A percentile compares a stretch with the other conserved stretches of the same genome.
phyloP scores from a whole-genome alignment of 2,329 filamentous ascomycete genomes.

The Hyphodiscus sp. region DNA sequence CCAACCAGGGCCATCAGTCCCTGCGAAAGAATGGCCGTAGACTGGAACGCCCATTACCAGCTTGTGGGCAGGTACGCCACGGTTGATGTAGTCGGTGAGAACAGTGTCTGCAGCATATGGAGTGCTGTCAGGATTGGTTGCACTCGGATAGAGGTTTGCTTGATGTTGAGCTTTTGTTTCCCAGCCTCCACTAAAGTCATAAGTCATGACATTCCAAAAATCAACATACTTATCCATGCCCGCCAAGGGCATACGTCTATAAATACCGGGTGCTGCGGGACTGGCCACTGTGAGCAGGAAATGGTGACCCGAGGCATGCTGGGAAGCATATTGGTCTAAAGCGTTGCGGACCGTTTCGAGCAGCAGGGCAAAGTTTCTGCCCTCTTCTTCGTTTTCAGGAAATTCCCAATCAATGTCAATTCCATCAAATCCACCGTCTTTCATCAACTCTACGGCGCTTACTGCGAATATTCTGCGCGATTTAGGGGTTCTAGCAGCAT shows the following conservation, averaged over 20 bases:
- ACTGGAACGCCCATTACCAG: constrained; percentile 73
- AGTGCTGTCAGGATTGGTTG: constrained; percentile 48
- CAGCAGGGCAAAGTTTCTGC: constrained; percentile 21
- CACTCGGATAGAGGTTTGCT: constrained; percentile 59
- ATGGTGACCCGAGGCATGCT: constrained; percentile 39
- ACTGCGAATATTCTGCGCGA: constrained; percentile 26
- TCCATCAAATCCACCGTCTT: constrained; percentile 19
- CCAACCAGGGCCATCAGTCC: constrained; percentile 57
- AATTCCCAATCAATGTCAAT: constrained; percentile 23
- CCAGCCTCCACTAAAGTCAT: constrained; percentile 56
- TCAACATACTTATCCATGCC: constrained; percentile 44
- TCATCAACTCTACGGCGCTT: constrained; percentile 12
- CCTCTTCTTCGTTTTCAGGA: constrained; percentile 10
- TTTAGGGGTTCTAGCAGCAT: constrained; percentile 53
- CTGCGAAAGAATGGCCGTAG: constrained; percentile 64
- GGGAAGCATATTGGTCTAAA: constrained; percentile 42
- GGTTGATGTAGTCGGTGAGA: constrained; percentile 47
- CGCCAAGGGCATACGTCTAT: constrained; percentile 38
- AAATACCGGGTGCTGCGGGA: constrained; percentile 41
- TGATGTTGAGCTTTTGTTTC: constrained; percentile 40
- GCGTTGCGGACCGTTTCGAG: constrained; percentile 28
- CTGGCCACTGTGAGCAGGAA: constrained; percentile 47
- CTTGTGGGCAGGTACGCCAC: constrained; percentile 56
- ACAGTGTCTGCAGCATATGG: constrained; percentile 56
- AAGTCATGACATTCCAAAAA: constrained; percentile 60